These are phyloP conservation scores for Hemisphaericaspora xylofermentans DNA, from an alignment of 1,139 yeast species.

Conservation along the genomic window DNA sequence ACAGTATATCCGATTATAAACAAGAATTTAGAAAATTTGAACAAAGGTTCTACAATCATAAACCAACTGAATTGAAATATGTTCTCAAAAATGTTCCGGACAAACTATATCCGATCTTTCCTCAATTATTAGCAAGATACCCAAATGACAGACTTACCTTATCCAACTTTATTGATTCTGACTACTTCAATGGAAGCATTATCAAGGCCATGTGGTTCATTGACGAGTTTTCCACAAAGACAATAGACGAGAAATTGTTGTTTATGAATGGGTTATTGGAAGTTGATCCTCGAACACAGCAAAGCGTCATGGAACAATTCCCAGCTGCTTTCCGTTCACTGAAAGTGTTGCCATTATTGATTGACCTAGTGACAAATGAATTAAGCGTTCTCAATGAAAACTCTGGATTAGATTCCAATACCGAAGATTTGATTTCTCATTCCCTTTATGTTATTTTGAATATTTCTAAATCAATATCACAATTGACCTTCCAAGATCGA, in stretches of 20 bases:
- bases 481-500: constrained; percentile 73
- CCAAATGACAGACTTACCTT: constrained; percentile 46
- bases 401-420: constrained; percentile 18
- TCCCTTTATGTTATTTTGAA: constrained; percentile 58
- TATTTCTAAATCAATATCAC: constrained; percentile 70
- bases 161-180: constrained; percentile 53
- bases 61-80: constrained; percentile 46
- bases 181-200: constrained; percentile 73
- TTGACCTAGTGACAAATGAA: constrained; percentile 44
- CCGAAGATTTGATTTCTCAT: constrained; percentile 46
- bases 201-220: constrained; percentile 79
- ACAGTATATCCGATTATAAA: constrained; percentile 49
- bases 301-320: constrained; percentile 58
- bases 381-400: constrained; percentile 22
- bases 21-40: constrained; percentile 45
- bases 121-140: constrained; percentile 43
- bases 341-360: constrained; percentile 71
- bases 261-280: constrained; percentile 66
- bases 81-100: constrained; percentile 45
- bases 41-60: constrained; percentile 41
- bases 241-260: constrained; percentile 62
- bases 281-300: constrained; percentile 14
- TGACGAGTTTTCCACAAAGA: constrained; percentile 81
- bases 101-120: constrained; percentile 28
- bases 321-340: constrained; percentile 68